Conservation (phyloP, 768 basidiomycete species). For the Ephemerocybe angulata region DNA sequence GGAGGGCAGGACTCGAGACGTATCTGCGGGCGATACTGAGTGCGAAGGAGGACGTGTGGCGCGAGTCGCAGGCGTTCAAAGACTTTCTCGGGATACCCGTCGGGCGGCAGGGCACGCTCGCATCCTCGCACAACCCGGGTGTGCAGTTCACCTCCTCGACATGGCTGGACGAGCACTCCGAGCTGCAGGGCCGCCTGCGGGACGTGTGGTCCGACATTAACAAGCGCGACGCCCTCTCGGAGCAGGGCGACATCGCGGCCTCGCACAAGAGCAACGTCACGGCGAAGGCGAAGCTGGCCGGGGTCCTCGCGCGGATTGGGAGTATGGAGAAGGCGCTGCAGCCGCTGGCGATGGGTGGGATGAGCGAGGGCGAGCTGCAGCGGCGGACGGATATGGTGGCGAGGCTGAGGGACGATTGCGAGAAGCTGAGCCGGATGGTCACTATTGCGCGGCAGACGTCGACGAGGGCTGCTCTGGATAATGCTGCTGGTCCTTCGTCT, state of each 20-base stretch:
- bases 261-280: constrained; percentile 79
- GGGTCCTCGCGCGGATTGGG: constrained; percentile 70
- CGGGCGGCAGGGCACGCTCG: constrained; percentile 43
- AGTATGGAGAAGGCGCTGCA: constrained; percentile 66
- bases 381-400: constrained; percentile 87
- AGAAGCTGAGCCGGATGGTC: constrained; percentile 82
- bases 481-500: constrained; percentile 16
- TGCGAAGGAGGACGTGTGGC: constrained; percentile 79
- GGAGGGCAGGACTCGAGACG: constrained; percentile 69
- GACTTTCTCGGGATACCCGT: constrained; percentile 85
- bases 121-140: constrained; percentile 22
- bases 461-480: constrained; percentile 20
- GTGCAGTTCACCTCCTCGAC: constrained; percentile 66
- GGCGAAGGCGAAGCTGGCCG: constrained; percentile 82
- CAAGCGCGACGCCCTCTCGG: constrained; percentile 80
- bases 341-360: constrained; percentile 60
- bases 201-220: constrained; percentile 84
- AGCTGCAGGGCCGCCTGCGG: constrained; percentile 71
- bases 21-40: constrained; percentile 87
- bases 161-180: constrained; percentile 89
- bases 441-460: constrained; percentile 63
- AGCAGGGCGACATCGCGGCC: constrained; percentile 65
- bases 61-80: constrained; percentile 72
- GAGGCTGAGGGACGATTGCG: constrained; percentile 85
- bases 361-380: constrained; percentile 91